phyloP scores from a whole-genome alignment of 176 grass and related monocot species.

The Stipa capillata region DNA sequence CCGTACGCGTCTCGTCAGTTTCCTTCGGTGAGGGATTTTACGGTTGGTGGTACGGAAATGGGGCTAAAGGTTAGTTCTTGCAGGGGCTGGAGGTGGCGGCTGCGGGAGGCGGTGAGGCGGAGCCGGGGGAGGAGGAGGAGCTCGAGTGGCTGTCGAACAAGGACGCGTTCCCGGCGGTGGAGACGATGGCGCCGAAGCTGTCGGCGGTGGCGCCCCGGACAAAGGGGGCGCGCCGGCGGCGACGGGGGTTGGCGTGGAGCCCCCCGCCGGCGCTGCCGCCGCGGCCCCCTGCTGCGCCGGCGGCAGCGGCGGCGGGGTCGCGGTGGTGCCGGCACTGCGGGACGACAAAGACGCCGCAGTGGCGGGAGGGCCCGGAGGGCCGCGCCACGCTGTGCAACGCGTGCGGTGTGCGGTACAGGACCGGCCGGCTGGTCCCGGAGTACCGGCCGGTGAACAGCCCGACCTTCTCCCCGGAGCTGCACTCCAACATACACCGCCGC shows the following conservation, averaged over 20 bases:
- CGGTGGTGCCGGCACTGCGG: constrained; percentile 45
- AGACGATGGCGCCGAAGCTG: not conserved
- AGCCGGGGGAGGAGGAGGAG: constrained; percentile 5
- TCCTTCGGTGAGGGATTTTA: not conserved
- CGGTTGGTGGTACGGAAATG: not conserved
- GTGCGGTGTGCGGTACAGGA: constrained; percentile 42
- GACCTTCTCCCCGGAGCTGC: constrained; percentile 36
- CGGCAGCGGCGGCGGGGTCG: not conserved
- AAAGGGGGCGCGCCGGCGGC: constrained; percentile 4
- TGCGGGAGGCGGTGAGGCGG: not conserved
- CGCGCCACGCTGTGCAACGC: constrained; percentile 49
- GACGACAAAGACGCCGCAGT: constrained; percentile 41
- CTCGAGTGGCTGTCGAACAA: constrained; percentile 52
- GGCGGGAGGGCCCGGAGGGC: constrained; percentile 44
- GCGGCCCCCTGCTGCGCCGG: not conserved
- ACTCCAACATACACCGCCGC: constrained; percentile 44
- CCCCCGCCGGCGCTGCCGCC: not conserved
- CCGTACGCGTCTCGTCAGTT: not conserved
- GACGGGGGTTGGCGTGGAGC: not conserved
- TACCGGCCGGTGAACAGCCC: constrained; percentile 53
- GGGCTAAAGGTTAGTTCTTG: constrained; percentile 6
- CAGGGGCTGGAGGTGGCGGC: constrained; percentile 10
- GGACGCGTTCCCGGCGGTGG: constrained; percentile 43
- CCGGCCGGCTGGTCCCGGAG: constrained; percentile 32
- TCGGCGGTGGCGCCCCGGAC: not conserved